Conservation (phyloP, 345 rosid genomes). For the Rhizophora apiculata region DNA sequence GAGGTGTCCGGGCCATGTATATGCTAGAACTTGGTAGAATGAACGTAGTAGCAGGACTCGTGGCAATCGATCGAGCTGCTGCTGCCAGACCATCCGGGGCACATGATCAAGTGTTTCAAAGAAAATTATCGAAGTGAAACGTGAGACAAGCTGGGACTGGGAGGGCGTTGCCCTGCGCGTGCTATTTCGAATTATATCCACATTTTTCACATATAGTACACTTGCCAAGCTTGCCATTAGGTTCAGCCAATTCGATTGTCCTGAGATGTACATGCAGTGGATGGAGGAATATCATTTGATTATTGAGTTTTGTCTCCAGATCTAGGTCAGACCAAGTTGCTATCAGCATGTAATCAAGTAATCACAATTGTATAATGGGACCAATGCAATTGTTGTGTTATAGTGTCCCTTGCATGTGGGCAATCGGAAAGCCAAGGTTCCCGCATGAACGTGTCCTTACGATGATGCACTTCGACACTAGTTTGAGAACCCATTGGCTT, state of each 20-base stretch:
- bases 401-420: not conserved
- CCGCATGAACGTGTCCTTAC: not conserved
- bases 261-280: not conserved
- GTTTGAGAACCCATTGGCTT: not conserved
- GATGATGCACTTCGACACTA: not conserved
- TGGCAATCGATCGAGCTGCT: not conserved
- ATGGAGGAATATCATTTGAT: constrained; percentile 8
- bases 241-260: constrained; percentile 10
- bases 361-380: not conserved
- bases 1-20: too few species aligned
- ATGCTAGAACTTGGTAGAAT: not conserved
- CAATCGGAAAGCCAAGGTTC: not conserved
- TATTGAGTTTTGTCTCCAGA: constrained; percentile 2
- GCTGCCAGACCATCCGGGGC: not conserved
- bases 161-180: not conserved
- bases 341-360: not conserved
- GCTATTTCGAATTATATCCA: constrained; percentile 18
- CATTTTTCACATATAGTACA: constrained; percentile 11
- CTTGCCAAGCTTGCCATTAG: constrained; percentile 31
- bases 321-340: not conserved
- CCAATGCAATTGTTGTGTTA: not conserved
- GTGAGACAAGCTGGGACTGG: not conserved
- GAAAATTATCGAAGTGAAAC: constrained; percentile 4
- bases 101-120: not conserved
- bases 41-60: not conserved